Base-by-base conservation (phyloP, 208 protist genomes). In the Phytomonas sp. region DNA sequence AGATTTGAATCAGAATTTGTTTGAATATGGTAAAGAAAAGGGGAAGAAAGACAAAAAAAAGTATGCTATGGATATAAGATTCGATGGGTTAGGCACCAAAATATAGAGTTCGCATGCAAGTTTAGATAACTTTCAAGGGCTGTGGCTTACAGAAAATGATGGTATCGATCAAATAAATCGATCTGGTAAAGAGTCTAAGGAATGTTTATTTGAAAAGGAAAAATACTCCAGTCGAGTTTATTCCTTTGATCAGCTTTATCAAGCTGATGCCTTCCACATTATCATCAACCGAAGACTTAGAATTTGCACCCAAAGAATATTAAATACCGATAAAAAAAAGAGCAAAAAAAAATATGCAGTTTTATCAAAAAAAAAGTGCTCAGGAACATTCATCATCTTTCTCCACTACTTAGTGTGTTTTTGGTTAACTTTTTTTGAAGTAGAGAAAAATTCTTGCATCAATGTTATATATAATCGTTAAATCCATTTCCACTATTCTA, bases 1-100 rank as follows among this genome's bases (percentile, higher is more conserved):
- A 14, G 31, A 12, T 63, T 37, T 36, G 32, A 63, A 37, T 67
- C 23, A 29, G 5, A 32, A 32, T 69, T 69, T 32, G 32, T n/a
- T 69, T 56, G 10, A 52, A 29, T 45, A n/a, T 45, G 70, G 34
- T 14, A 31, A 52, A 26, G 67, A 71, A 66, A 33, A 23, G 65
- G 5, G 33, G 33, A 16, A 16, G 19, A 49, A 49, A 3, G 40
- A 16, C 40, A 19, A 12, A 49, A 49, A 49, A 49, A 12, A 16
- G 12, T 49, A 49, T 49, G 14, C 19, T 49, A 16, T 12, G 40
- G 40, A 1, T 49, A 49, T 16, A 49, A 19, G 12, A 49, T 12
- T 23, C 12, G 12, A 49, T 49, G 6, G 19, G 19, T 49, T 49
- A 49, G 12, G 40, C 14, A 4, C 3, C 40, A 49, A 16, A 16